Conservation (phyloP, 306 rosid species). For the Prunus fruticosa region DNA sequence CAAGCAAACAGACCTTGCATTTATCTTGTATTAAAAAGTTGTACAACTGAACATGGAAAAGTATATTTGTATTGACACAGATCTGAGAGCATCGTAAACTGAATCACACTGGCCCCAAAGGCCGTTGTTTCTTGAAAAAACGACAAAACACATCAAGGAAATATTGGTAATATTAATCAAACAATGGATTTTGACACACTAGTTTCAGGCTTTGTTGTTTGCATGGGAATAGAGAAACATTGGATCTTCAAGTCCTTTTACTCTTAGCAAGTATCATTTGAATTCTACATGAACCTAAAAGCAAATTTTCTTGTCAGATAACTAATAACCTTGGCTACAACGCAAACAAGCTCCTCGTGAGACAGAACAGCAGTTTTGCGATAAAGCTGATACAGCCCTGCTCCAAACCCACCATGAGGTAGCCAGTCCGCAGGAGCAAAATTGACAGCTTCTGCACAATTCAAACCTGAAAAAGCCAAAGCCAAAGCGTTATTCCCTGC, state of each 20-base stretch:
- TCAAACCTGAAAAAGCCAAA: constrained; percentile 64
- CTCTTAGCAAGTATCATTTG: neutral
- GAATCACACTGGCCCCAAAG: neutral
- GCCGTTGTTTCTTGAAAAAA: neutral
- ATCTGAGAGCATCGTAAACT: neutral
- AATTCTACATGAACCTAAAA: neutral
- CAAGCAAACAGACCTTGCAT: neutral
- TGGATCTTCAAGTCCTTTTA: neutral
- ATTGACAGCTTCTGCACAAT: constrained; percentile 99
- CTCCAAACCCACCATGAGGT: constrained; percentile 92
- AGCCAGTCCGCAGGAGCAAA: constrained; percentile 99
- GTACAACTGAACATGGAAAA: neutral
- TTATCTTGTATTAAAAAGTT: neutral
- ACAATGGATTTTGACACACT: neutral
- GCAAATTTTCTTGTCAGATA: constrained; percentile 6
- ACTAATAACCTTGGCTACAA: constrained; percentile 72
- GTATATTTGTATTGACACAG: neutral
- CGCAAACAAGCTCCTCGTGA: constrained; percentile 95
- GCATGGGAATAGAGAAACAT: neutral
- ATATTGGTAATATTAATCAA: neutral
- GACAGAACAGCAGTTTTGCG: constrained; percentile 88
- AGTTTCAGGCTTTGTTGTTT: neutral
- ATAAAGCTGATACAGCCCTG: constrained; percentile 82
- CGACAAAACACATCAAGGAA: neutral
- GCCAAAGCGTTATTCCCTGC: constrained; percentile 5